Evolutionary conservation across 2,329 filamentous ascomycete species (phyloP).

Genomic region (Penicillium glabrum): DNA sequence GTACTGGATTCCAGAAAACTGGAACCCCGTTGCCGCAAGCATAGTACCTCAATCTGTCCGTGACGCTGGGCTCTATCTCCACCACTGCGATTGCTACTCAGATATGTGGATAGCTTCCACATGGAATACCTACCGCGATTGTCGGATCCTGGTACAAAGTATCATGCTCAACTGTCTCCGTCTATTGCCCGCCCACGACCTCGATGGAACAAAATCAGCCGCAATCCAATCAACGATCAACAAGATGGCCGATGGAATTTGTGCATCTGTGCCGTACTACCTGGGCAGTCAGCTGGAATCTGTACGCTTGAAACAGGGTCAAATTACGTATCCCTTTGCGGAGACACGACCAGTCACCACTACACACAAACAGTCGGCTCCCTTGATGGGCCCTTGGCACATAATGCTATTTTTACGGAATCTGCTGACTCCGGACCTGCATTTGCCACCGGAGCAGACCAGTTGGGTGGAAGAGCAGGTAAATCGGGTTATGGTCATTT

Average conservation of each 20-base stretch:
- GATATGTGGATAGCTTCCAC: slow-evolving; percentile 30
- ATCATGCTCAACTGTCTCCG: slow-evolving; percentile 29
- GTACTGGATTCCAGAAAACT: slow-evolving; percentile 23
- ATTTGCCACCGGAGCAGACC: slow-evolving; percentile 17
- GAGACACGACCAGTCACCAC: slow-evolving; percentile 16
- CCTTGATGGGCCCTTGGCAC: slow-evolving; percentile 30
- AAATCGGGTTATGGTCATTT: slow-evolving; percentile 25
- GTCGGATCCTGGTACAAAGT: slow-evolving; percentile 25
- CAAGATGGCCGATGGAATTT: slow-evolving; percentile 26
- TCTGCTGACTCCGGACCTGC: slow-evolving; percentile 17
- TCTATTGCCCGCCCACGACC: slow-evolving; percentile 10
- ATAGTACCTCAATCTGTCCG: slow-evolving; percentile 28
- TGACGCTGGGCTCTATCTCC: slow-evolving; percentile 23
- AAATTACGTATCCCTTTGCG: slow-evolving; percentile 25
- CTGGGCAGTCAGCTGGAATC: slow-evolving; percentile 26
- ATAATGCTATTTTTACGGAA: slow-evolving; percentile 19
- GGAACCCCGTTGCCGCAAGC: slow-evolving; percentile 22
- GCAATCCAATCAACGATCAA: slow-evolving; percentile 9
- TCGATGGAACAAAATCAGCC: slow-evolving; percentile 5
- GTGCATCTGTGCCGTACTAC: slow-evolving; percentile 28
- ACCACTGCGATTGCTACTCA: slow-evolving; percentile 31
- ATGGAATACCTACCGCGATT: slow-evolving; percentile 33
- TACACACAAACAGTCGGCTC: slow-evolving; percentile 23
- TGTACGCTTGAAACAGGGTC: slow-evolving; percentile 18
- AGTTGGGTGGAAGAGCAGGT: slow-evolving; percentile 26